These are phyloP conservation scores for Stemphylium beticola DNA, from an alignment of 2,329 filamentous ascomycete species.

Conservation along the genomic window DNA sequence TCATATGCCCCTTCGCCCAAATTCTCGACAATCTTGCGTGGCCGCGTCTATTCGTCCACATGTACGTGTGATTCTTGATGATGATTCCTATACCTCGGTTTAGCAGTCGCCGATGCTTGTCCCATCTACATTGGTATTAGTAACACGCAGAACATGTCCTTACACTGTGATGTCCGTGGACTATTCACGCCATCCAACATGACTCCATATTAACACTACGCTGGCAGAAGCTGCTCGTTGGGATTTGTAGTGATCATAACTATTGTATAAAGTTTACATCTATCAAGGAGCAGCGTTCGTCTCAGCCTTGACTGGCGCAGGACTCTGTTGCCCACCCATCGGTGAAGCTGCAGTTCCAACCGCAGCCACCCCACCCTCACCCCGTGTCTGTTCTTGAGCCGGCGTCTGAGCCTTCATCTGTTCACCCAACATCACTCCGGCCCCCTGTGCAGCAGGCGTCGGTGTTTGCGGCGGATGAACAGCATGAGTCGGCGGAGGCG, in stretches of 20 bases:
- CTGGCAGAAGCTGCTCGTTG: too few species aligned
- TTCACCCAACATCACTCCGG: background rate
- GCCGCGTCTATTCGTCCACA: background rate
- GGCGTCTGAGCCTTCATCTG: background rate
- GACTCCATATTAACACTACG: too few species aligned
- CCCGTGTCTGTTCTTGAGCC: background rate
- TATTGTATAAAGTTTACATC: background rate
- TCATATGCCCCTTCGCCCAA: slow-evolving; percentile 10
- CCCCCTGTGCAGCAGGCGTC: background rate
- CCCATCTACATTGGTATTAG: too few species aligned
- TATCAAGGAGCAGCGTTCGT: background rate
- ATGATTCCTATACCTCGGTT: too few species aligned
- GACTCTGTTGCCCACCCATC: background rate
- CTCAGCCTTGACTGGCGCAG: background rate
- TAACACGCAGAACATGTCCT: too few species aligned
- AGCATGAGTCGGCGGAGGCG: background rate
- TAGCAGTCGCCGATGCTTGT: too few species aligned
- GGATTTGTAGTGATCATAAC: background rate
- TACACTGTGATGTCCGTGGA: too few species aligned
- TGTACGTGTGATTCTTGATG: background rate
- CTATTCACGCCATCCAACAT: too few species aligned
- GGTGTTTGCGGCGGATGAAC: background rate
- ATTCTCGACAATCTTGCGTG: background rate
- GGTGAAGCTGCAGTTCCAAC: background rate
- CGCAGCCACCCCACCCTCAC: background rate